Base-by-base conservation (phyloP, 768 basidiomycete species). In the Amanita pallidorosea region DNA sequence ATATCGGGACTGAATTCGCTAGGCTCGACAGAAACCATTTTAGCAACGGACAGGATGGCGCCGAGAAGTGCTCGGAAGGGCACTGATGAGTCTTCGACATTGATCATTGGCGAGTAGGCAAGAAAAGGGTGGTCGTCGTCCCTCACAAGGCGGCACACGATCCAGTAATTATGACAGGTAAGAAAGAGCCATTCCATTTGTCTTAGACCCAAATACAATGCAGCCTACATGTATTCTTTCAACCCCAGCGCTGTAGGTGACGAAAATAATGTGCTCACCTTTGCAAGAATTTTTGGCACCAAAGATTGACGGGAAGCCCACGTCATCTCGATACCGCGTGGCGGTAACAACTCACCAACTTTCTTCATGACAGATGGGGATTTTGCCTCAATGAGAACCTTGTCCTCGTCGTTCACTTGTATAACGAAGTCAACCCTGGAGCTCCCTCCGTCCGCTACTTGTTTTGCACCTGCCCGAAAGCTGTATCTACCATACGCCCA, bases 131-230 rank as follows among this genome's bases (percentile, higher is more conserved):
- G 45, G 33, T 57, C 15, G 27, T 56, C 51, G 36, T 58, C 56
- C 53, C 40, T 58, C 56, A 57, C 58, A 55, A 58, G 55, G 41
- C 53, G 55, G 53, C 55, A 58, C 55, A 56, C 53, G 47, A 58
- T 54, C 57, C 57, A 58, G 47, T 56, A 58, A 43, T 58, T 58
- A 36, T 56, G 57, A 42, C 57, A 58, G 43, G 56, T 49, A 25
- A 58, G 23, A 50, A 58, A 56, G 36, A 57, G 48, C 57, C 57
- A 56, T 56, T 57, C 53, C 53, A 57, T 47, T 36, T 36, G 42
- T 53, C 55, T 56, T 47, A 55, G 33, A 35, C 57, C 57, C 38
- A 57, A 42, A 44, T 55, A 54, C 55, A 55, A 52, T 46, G 56
- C 54, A 40, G 54, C 56, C 54, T 57, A 37, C 52, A 54, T 47